A percentile compares a stretch with the other conserved stretches of the same genome.
phyloP scores from a whole-genome alignment of 1,284 basidiomycete genomes.

The Pseudozyma flocculosa region DNA sequence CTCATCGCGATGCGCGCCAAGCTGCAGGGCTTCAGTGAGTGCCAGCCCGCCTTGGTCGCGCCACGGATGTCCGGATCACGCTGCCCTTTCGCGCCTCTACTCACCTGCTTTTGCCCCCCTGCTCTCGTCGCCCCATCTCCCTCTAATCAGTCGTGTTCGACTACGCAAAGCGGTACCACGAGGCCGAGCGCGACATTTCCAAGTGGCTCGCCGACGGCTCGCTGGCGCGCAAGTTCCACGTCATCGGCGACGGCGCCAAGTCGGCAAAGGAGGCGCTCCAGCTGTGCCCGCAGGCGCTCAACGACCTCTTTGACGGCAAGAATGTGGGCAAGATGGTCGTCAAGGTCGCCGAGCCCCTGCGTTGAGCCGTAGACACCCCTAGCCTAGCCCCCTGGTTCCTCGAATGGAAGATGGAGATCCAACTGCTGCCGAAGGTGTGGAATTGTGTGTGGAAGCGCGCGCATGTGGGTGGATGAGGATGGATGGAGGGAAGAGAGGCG shows the following conservation, averaged over 20 bases:
- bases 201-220: slow-evolving; percentile 67
- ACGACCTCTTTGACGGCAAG: slow-evolving; percentile 42
- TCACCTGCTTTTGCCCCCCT: slow-evolving; percentile 55
- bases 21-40: slow-evolving; percentile 70
- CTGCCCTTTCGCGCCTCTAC: slow-evolving; percentile 67
- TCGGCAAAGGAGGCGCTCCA: slow-evolving; percentile 17
- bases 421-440: no score
- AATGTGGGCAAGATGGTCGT: slow-evolving; percentile 46
- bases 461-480: no score
- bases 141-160: slow-evolving; percentile 20
- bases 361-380: no score
- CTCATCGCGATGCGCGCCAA: slow-evolving; percentile 75
- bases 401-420: no score
- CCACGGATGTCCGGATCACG: no score
- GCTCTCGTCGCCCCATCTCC: background rate
- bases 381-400: no score
- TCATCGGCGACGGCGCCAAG: slow-evolving; percentile 29
- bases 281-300: slow-evolving; percentile 27
- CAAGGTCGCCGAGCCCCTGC: slow-evolving; percentile 14
- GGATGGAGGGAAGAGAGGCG: no score
- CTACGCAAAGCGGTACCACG: slow-evolving; percentile 22
- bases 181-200: slow-evolving; percentile 61
- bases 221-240: slow-evolving; percentile 67
- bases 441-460: no score
- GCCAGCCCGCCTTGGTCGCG: no score